phyloP scores from a whole-genome alignment of 1,139 yeast genomes.

The Blastobotrys arbuscula region DNA sequence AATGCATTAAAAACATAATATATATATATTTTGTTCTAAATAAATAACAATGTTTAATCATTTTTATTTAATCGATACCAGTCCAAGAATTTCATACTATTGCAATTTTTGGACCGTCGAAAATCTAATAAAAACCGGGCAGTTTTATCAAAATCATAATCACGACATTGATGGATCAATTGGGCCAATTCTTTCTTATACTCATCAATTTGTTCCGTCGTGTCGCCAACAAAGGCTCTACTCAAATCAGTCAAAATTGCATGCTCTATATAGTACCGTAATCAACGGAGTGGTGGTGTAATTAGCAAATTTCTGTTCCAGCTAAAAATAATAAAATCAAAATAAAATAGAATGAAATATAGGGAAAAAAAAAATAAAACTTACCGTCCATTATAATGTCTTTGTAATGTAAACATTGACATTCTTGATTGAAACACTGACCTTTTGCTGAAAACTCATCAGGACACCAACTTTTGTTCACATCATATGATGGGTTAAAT shows the following conservation, averaged over 20 bases:
- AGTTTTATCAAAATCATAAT: constrained; percentile 15
- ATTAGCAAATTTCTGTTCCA: background rate
- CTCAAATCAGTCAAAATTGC: constrained; percentile 20
- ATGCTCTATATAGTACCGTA: constrained; percentile 16
- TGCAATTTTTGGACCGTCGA: constrained; percentile 2
- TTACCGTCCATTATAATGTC: constrained; percentile 26
- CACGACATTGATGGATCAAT: constrained; percentile 2
- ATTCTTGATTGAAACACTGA: constrained; percentile 23
- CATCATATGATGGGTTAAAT: background rate
- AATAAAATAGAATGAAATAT: background rate
- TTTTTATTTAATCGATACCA: constrained; percentile 20
- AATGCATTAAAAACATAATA: background rate
- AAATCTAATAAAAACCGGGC: constrained; percentile 14
- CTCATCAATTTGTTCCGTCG: constrained; percentile 20
- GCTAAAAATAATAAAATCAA: background rate
- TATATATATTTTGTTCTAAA: background rate
- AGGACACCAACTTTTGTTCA: constrained; percentile 17
- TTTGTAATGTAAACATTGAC: constrained; percentile 28
- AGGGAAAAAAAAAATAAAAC: constrained; percentile 8
- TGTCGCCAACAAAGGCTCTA: constrained; percentile 24
- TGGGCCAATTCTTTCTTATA: constrained; percentile 20
- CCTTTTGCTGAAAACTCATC: constrained; percentile 24
- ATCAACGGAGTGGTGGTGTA: background rate
- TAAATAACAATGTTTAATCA: background rate
- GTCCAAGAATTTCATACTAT: constrained; percentile 17